Conservation (phyloP, 441 rosid genomes). For the Erodium texanum region DNA sequence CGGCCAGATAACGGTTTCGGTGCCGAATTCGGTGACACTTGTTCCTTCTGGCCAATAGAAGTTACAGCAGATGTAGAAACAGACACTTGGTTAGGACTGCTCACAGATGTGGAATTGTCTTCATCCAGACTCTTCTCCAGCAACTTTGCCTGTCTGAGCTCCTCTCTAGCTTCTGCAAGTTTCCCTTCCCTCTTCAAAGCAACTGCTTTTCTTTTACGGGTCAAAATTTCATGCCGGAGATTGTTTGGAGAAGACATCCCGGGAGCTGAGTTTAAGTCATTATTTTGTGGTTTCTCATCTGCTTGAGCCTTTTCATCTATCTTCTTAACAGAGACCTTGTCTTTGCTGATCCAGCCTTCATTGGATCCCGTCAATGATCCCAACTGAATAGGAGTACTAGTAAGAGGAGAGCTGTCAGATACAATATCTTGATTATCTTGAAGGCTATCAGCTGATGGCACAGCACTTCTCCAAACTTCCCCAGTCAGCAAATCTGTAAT, state of each 20-base stretch:
- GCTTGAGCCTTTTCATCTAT: conserved; percentile 19
- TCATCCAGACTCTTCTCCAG: conserved; percentile 55
- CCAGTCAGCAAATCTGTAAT: conserved; percentile 42
- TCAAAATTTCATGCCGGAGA: conserved; percentile 49
- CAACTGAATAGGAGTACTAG: conserved; percentile 12
- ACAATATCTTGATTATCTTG: conserved; percentile 23
- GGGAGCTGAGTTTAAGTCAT: conserved; percentile 24
- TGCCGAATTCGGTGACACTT: conserved; percentile 29
- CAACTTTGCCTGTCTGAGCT: conserved; percentile 70
- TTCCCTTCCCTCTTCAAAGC: conserved; percentile 77
- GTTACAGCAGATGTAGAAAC: conserved; percentile 25
- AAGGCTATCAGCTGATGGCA: conserved; percentile 23
- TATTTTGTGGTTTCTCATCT: conserved; percentile 18
- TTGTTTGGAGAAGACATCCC: conserved; percentile 8
- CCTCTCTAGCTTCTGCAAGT: conserved; percentile 66
- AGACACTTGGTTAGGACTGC: conserved; percentile 16
- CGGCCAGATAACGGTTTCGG: conserved; percentile 62
- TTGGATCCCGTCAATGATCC: conserved; percentile 4
- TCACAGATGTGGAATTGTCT: conserved; percentile 26
- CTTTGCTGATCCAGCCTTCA: conserved; percentile 13
- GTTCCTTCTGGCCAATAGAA: conserved; percentile 35
- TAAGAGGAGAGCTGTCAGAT: conserved; percentile 16
- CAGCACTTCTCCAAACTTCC: conserved; percentile 25
- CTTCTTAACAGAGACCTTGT: conserved; percentile 18
- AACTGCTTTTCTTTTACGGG: conserved; percentile 65